phyloP scores from a whole-genome alignment of 768 basidiomycete genomes.

The Botryobasidium botryosum region DNA sequence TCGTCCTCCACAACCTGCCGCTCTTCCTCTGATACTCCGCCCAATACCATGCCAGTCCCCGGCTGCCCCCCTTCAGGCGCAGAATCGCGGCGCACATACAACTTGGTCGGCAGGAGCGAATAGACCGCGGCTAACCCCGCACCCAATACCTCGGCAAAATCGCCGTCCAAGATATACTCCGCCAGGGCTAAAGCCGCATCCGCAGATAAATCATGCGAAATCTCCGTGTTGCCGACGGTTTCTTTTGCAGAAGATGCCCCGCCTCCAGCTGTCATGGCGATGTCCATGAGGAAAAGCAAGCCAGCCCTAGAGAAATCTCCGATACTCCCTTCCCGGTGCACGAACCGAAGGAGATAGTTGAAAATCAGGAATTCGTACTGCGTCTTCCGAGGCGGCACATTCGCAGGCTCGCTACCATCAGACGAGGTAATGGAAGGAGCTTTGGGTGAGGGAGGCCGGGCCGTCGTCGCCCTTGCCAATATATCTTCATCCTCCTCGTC shows the following conservation, averaged over 20 bases:
- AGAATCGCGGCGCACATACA: conserved; percentile 38
- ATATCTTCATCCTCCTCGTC: conserved; percentile 33
- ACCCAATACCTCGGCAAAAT: conserved; percentile 92
- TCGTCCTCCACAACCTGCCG: conserved; percentile 35
- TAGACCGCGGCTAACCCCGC: conserved; percentile 89
- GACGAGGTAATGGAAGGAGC: conserved; percentile 42
- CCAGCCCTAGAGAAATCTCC: conserved; percentile 90
- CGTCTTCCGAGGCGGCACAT: conserved; percentile 45
- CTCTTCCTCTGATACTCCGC: conserved; percentile 36
- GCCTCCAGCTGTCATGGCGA: conserved; percentile 69
- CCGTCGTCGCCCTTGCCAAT: conserved; percentile 4
- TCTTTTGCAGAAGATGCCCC: conserved; percentile 15
- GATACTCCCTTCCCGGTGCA: conserved; percentile 84
- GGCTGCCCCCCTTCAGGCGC: conserved; percentile 6
- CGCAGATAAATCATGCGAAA: conserved; percentile 43
- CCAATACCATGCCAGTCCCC: conserved; percentile 47
- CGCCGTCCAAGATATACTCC: conserved; percentile 90
- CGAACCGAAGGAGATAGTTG: conserved; percentile 87
- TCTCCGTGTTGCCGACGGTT: conserved; percentile 11
- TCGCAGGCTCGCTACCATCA: conserved; percentile 21
- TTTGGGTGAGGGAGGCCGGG: conserved; percentile 33
- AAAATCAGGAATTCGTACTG: conserved; percentile 94
- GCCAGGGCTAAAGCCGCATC: conserved; percentile 79
- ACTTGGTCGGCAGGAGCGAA: conserved; percentile 74
- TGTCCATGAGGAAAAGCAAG: conserved; percentile 84